Evolutionary conservation across 352 stramenopile genomes (phyloP).

Genomic region (Globisporangium splendens): DNA sequence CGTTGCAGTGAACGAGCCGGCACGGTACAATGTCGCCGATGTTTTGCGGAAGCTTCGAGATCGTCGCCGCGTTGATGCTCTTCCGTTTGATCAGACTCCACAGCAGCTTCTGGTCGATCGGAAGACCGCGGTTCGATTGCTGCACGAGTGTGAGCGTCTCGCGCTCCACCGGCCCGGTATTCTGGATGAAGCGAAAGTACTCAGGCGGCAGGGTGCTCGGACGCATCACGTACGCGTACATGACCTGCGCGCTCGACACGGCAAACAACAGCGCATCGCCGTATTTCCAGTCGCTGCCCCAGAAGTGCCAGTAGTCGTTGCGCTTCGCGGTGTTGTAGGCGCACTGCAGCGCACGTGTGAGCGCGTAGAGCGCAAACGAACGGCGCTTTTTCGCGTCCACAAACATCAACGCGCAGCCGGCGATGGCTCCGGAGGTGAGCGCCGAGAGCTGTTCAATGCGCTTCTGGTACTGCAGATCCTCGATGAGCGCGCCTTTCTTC

Average conservation of each 20-base stretch:
- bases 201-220: constrained; percentile 62
- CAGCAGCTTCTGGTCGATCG: constrained; percentile 38
- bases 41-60: constrained; percentile 24
- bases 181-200: constrained; percentile 84
- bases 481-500: not conserved
- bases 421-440: constrained; percentile 53
- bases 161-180: constrained; percentile 56
- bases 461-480: constrained; percentile 15
- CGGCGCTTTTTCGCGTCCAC: constrained; percentile 65
- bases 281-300: constrained; percentile 80
- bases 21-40: constrained; percentile 42
- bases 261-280: constrained; percentile 79
- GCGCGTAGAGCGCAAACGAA: constrained; percentile 78
- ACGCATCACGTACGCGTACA: constrained; percentile 86
- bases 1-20: constrained; percentile 54
- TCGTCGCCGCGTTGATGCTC: constrained; percentile 18
- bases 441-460: constrained; percentile 46
- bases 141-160: constrained; percentile 69
- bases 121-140: constrained; percentile 43
- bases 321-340: constrained; percentile 84
- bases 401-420: constrained; percentile 57
- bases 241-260: constrained; percentile 75
- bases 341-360: constrained; percentile 78
- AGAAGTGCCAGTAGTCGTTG: constrained; percentile 83
- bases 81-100: constrained; percentile 43